Base-by-base conservation (phyloP, 441 rosid species). In the Populus trichocarpa region DNA sequence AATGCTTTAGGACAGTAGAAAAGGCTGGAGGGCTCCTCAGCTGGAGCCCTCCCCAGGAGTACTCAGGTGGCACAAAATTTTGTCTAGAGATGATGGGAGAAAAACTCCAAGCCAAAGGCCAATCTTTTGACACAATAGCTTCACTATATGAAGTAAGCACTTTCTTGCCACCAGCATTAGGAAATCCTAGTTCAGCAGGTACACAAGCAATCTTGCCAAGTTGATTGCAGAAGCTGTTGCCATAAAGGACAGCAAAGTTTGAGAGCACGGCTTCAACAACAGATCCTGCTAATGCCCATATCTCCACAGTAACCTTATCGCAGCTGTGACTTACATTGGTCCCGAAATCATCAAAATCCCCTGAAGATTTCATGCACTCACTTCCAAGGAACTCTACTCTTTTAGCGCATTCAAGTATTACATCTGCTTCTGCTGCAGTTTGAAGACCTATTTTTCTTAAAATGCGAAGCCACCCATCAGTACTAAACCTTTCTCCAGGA, bases 41-140 rank as follows among this genome's bases (percentile, higher is more conserved):
- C 77, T 88, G 87, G 80, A 96, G 87, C 77, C 92, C 90, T 71
- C 90, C 91, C 98, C 98, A 96, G 18, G 98, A 89, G 86, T 86
- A 94, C 71, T 92, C 98, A 32, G 99, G 98, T 71, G 98, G 99
- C 86, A 93, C 77, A 84, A 88, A 85, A 87, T 81, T 92, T 82
- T 93, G 95, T 84, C 83, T 90, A 75, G 96, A 83, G 83, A 96
- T 87, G 83, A 92, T 93, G 76, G 99, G 98, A 85, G 90, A 87
- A 77, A 86, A 88, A 81, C 97, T 96, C 99, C 99, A 96, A 81
- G 96, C 96, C 81, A 96, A 87, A 85, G 99, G 97, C 98, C 99
- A 96, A 85, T 96, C 98, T 80, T 90, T 90, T 73, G 85, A 84
- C 74, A 96, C 81, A 81, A 96, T 86, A 75, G 94, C 97, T 83